Evolutionary conservation across 2,329 filamentous ascomycete genomes (phyloP), one percentile per base, ranked within the genome.

Genomic region (Fusarium sterilihyphosum): DNA sequence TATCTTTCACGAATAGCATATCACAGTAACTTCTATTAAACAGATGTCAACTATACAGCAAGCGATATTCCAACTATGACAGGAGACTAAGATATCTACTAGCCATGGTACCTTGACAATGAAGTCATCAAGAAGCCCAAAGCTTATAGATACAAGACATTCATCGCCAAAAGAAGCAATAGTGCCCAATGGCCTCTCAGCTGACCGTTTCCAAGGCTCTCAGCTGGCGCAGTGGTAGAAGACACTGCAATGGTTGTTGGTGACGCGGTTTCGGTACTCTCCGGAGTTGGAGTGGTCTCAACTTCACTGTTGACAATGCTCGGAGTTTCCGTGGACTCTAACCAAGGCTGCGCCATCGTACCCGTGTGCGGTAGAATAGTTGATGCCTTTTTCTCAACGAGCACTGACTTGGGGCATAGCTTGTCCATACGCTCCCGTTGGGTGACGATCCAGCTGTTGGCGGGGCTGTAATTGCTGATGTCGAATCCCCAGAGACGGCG

Each of bases 401-500:
- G 18, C 5, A 43, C 43, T 4, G 52, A 44, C 53, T 67, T 50
- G 7, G 52, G 62, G 11, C 65, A 67, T 7, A 17, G 14, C 31
- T 67, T 20, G 1, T 50, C 31, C 29, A 67, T 50, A 7, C 43
- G 61, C 1, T 50, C 26, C 12, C 52, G 62, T 14, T 38, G 16
- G 11, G 33, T 18, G 14, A 58, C 31, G 7, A 67, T 49, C 40
- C 50, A 47, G 1, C 41, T n/a, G 4, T 58, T 56, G 22, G 49
- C 41, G 11, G 64, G 64, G 20, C 61, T 67, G 3, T 65, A 65
- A 6, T n/a, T 7, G 26, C 43, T 38, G 5, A 67, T 22, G 5
- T 67, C 65, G 26, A 67, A 67, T n/a, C 29, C 35, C 44, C 62
- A 67, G 4, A 67, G n/a, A n/a, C 44, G 52, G 11, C 50, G 43